Base-by-base conservation (phyloP, 306 rosid genomes). In the Cyclanthera cordifolia region DNA sequence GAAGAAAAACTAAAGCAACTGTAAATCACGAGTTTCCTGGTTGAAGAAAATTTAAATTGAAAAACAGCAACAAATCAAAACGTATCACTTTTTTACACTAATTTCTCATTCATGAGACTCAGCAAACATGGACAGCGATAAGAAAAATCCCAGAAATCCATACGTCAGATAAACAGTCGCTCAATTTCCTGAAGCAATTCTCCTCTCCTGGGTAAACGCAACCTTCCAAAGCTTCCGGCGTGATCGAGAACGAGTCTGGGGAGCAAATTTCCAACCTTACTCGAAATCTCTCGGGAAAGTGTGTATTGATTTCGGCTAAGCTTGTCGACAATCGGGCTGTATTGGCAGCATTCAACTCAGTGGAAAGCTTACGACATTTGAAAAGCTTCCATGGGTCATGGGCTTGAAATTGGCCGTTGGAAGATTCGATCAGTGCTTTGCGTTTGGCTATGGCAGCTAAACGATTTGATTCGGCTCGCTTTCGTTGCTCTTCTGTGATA, bases 361-460 rank as follows among this genome's bases (percentile, higher is more conserved):
- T 55, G 15, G 85, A 70, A 60, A 86, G 28, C 81, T 91, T 89
- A 1, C 83, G 83, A 80, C 92, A 92, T 68, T 89, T 91, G 84
- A 84, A 82, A 67, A 91, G 91, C 23, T 81, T 76, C 85, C 91
- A 86, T 0, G 82, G 84, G 6, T 74, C 69, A 48, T 68, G 77
- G 10, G n/a, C 59, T 4, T 2, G 80, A 10, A 16, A 72, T 19
- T 73, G 82, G 1, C 6, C 66, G 17, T 27, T 72, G 17, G 52
- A 63, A 58, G 87, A 76, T 74, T 89, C 85, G 24, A 73, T 21
- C 59, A 85, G 71, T 0, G 84, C 88, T 70, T 85, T 85, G 57
- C 96, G 95, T 76, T 86, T 92, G 6, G 86, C 93, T 47, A 92
- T 25, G 63, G 96, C 98, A 0, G 93, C 96, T 17, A 74, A 54